Evolutionary conservation across 208 protist genomes (phyloP).

Genomic region (Plasmodiophora brassicae): DNA sequence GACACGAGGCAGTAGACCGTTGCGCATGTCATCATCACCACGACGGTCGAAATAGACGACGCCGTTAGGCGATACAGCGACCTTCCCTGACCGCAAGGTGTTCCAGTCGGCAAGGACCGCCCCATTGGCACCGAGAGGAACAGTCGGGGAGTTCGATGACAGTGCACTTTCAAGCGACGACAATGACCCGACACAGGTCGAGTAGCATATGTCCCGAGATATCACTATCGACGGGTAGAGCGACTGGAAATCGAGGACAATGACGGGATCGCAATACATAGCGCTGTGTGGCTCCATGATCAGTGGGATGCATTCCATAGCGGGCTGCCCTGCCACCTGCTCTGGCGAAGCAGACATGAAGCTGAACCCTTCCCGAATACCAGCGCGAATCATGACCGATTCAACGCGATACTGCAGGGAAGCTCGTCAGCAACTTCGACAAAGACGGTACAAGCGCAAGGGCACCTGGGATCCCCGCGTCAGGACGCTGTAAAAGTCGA

Average conservation of each 20-base stretch:
- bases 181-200: conserved; percentile 39
- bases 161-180: neutral
- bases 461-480: conserved; percentile 36
- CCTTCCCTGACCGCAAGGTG: neutral
- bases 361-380: neutral
- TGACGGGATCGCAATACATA: conserved; percentile 37
- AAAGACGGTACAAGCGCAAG: neutral
- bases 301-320: conserved; percentile 55
- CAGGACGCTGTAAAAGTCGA: conserved; percentile 47
- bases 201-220: conserved; percentile 54
- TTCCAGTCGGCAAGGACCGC: neutral
- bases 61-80: neutral
- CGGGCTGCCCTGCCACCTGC: conserved; percentile 40
- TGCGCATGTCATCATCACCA: neutral
- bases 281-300: conserved; percentile 47
- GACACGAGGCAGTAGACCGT: neutral
- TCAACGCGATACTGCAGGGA: neutral
- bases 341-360: neutral
- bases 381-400: neutral
- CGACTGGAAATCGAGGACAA: conserved; percentile 57
- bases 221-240: conserved; percentile 58
- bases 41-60: neutral
- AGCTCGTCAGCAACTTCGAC: neutral
- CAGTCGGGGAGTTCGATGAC: neutral
- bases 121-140: neutral